phyloP scores from a whole-genome alignment of 2,329 filamentous ascomycete genomes.

The Diplodia scrobiculata region DNA sequence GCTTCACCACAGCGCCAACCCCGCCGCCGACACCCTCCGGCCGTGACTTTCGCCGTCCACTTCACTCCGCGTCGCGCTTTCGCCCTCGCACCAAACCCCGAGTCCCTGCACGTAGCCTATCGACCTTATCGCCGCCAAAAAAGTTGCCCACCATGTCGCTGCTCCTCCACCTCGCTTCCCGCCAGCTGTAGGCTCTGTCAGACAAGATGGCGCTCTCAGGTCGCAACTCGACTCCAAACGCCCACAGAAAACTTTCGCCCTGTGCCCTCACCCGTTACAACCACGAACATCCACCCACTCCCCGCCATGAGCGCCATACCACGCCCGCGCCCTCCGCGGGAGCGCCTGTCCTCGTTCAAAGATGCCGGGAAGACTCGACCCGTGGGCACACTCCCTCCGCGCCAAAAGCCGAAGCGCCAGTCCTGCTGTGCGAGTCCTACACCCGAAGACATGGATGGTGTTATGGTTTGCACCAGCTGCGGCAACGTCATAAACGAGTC shows the following conservation, averaged over 20 bases:
- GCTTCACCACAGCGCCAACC: slow-evolving; percentile 25
- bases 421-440: slow-evolving; percentile 39
- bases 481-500: slow-evolving; percentile 81
- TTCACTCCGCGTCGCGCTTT: slow-evolving; percentile 16
- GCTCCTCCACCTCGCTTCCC: neutral
- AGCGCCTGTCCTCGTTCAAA: slow-evolving; percentile 38
- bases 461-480: slow-evolving; percentile 73
- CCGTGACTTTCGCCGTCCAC: neutral
- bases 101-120: slow-evolving; percentile 19
- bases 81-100: neutral
- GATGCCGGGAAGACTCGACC: slow-evolving; percentile 32
- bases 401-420: slow-evolving; percentile 32
- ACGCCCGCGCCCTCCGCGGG: slow-evolving; percentile 30
- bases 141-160: slow-evolving; percentile 15
- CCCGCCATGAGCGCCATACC: slow-evolving; percentile 27
- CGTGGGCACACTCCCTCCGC: slow-evolving; percentile 21
- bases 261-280: neutral
- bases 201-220: slow-evolving; percentile 4
- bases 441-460: slow-evolving; percentile 39
- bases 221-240: neutral
- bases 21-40: neutral
- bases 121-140: slow-evolving; percentile 23
- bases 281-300: neutral
- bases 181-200: slow-evolving; percentile 22
- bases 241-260: slow-evolving; percentile 8